These are phyloP conservation scores for Rhodotorula taiwanensis DNA, from an alignment of 768 basidiomycete species.

Conservation along the genomic window DNA sequence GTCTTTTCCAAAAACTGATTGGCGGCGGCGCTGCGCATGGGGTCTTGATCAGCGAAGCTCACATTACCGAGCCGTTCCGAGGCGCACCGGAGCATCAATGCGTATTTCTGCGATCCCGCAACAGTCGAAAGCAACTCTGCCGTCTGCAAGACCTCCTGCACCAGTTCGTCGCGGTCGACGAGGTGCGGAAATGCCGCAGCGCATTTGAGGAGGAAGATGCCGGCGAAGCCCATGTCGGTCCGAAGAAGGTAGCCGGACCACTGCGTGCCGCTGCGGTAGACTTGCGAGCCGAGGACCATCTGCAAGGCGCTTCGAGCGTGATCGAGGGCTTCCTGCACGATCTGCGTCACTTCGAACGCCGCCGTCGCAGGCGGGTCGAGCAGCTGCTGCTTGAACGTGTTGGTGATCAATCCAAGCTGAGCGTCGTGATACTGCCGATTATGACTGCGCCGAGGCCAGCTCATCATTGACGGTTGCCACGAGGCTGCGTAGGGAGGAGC, in stretches of 20 bases:
- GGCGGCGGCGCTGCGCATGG: not conserved
- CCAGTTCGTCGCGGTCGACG: conserved; percentile 12
- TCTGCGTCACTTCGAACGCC: not conserved
- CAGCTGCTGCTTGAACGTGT: not conserved
- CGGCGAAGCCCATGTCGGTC: conserved; percentile 7
- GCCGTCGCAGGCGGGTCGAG: conserved; percentile 4
- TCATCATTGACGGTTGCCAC: not conserved
- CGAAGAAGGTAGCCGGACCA: conserved; percentile 14
- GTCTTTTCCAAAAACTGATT: conserved; percentile 4
- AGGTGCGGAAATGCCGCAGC: conserved; percentile 5
- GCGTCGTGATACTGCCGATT: conserved; percentile 9
- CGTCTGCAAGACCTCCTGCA: not conserved
- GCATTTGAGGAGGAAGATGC: conserved; percentile 8
- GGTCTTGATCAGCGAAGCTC: not conserved
- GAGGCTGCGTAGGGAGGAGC: not conserved
- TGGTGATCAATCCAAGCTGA: conserved; percentile 1
- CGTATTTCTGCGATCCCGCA: conserved; percentile 8
- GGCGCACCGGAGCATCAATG: not conserved
- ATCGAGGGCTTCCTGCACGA: not conserved
- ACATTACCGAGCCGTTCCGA: too few relatives aligned
- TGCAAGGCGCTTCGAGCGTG: conserved; percentile 2
- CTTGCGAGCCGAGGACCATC: conserved; percentile 4
- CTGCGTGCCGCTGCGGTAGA: conserved; percentile 1
- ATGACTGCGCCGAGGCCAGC: conserved; percentile 13
- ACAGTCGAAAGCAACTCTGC: conserved; percentile 3